Conservation (phyloP, 2,329 filamentous ascomycete species). For the Aureobasidium lini region DNA sequence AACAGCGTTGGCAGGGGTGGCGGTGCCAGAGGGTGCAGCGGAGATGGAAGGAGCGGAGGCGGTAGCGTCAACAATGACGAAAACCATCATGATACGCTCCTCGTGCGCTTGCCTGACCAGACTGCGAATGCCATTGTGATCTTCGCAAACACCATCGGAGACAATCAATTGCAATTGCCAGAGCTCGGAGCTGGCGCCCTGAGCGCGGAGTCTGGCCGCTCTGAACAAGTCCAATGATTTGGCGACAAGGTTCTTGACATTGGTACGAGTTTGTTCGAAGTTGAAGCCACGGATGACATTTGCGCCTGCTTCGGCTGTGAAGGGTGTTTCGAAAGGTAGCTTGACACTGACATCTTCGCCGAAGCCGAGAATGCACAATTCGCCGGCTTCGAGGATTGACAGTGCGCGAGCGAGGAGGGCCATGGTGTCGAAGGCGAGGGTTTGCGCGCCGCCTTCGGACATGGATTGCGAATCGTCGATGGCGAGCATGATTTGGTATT, state of each 20-base stretch:
- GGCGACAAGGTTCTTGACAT: constrained; percentile 71
- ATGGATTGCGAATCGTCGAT: constrained; percentile 95
- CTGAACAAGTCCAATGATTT: constrained; percentile 76
- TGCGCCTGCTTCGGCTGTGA: constrained; percentile 74
- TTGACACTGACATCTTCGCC: constrained; percentile 76
- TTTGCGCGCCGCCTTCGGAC: constrained; percentile 70
- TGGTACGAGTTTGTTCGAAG: constrained; percentile 78
- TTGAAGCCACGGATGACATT: constrained; percentile 76
- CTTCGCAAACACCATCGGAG: constrained; percentile 86
- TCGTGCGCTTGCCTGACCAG: constrained; percentile 83
- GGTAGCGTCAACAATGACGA: constrained; percentile 79
- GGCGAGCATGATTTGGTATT: constrained; percentile 94
- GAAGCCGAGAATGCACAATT: constrained; percentile 87
- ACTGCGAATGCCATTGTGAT: constrained; percentile 74
- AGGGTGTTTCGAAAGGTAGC: constrained; percentile 76
- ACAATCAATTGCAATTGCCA: constrained; percentile 95
- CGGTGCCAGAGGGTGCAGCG: neutral
- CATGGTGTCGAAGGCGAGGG: constrained; percentile 85
- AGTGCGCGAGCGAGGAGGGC: constrained; percentile 83
- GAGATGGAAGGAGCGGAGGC: neutral
- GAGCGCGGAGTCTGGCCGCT: constrained; percentile 58
- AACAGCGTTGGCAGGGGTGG: constrained; percentile 16
- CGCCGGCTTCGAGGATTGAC: constrained; percentile 87
- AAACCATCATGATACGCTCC: constrained; percentile 95
- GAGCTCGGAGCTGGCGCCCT: constrained; percentile 55